Conservation (phyloP, 352 stramenopile genomes). For the Phytopythium ostracodes region DNA sequence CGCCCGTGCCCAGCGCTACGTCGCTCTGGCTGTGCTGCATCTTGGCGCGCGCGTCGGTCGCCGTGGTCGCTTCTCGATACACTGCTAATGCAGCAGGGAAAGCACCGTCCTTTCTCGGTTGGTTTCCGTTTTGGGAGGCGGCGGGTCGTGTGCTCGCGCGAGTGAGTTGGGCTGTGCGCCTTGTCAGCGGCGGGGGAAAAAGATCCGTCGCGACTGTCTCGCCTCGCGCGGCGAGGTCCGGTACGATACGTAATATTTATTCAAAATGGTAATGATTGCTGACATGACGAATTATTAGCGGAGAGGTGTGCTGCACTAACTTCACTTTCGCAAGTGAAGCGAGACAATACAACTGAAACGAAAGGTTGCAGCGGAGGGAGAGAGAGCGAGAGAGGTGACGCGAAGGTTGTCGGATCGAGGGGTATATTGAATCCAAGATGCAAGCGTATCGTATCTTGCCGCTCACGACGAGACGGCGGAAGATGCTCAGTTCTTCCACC, state of each 20-base stretch:
- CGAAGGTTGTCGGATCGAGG: background rate
- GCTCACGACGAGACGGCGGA: background rate
- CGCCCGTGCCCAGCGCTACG: constrained; percentile 53
- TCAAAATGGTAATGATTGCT: background rate
- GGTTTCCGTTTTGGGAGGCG: background rate
- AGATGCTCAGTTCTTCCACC: background rate
- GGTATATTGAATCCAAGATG: background rate
- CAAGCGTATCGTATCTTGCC: background rate
- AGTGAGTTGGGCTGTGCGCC: background rate
- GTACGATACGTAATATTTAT: background rate
- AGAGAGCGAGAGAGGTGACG: background rate
- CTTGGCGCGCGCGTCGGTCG: constrained; percentile 4
- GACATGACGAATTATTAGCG: background rate
- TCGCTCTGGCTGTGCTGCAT: constrained; percentile 77
- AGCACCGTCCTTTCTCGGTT: background rate
- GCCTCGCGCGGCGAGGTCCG: background rate
- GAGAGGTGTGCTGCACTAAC: background rate
- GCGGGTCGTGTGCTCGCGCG: background rate
- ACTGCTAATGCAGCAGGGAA: too few relatives aligned
- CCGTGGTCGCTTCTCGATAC: too few relatives aligned
- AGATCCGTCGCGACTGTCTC: constrained; percentile 2
- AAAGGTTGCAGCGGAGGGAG: background rate
- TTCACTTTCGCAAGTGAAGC: constrained; percentile 8
- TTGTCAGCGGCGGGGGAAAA: background rate
- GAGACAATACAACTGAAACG: background rate